Evolutionary conservation across 1,139 yeast species (phyloP).

Genomic region (Torulaspora pretoriensis): DNA sequence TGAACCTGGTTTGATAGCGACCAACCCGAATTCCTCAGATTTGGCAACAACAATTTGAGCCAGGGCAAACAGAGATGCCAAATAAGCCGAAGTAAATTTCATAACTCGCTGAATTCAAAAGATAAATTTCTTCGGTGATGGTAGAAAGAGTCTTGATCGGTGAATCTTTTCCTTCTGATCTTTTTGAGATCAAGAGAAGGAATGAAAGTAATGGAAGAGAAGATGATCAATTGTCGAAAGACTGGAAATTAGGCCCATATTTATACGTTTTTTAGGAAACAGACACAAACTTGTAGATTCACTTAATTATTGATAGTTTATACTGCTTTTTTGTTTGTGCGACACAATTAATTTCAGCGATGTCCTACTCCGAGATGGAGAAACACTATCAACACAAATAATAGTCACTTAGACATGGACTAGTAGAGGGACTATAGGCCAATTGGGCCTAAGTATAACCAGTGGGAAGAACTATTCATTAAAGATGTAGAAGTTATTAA

Average conservation of each 20-base stretch:
- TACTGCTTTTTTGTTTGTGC: not conserved
- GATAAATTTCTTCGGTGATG: not conserved
- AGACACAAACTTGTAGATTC: not conserved
- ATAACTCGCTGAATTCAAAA: slow-evolving; percentile 1
- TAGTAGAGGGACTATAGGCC: too few relatives aligned
- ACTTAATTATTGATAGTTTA: not conserved
- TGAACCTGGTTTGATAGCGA: slow-evolving; percentile 37
- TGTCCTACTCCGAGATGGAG: not conserved
- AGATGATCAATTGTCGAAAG: not conserved
- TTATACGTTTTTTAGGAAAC: slow-evolving; percentile 2
- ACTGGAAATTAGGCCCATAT: slow-evolving; percentile 4
- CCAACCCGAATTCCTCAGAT: slow-evolving; percentile 35
- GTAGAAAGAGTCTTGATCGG: slow-evolving; percentile 1
- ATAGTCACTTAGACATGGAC: not conserved
- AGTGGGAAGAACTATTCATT: not conserved
- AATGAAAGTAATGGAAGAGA: slow-evolving; percentile 3
- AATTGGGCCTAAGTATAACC: not conserved
- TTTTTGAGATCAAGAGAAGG: not conserved
- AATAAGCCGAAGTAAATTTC: slow-evolving; percentile 7
- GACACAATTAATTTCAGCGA: not conserved
- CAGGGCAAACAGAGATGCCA: slow-evolving; percentile 7
- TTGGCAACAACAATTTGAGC: slow-evolving; percentile 26
- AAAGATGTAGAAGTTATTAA: not conserved
- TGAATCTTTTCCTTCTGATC: slow-evolving; percentile 5
- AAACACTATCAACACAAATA: not conserved